Percentiles rank a stretch among this genome's conserved stretches.
Conservation (phyloP, 2,329 filamentous ascomycete genomes). For the Phialemoniopsis sp. region DNA sequence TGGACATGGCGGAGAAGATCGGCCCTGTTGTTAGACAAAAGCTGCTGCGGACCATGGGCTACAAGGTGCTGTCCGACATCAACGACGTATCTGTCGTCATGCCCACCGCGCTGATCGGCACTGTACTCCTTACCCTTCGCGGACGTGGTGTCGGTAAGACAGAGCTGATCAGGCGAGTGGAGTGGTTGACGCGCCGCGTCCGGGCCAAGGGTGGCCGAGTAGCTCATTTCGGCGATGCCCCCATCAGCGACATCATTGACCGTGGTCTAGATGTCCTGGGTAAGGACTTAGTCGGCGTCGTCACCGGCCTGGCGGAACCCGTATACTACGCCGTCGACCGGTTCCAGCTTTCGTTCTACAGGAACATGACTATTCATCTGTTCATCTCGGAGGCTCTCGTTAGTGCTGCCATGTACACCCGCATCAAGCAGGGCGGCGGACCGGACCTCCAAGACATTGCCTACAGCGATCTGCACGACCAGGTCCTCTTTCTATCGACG, state of each 20-base stretch:
- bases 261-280: slow-evolving; percentile 89
- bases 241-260: slow-evolving; percentile 78
- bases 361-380: slow-evolving; percentile 98
- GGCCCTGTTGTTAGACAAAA: slow-evolving; percentile 59
- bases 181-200: slow-evolving; percentile 84
- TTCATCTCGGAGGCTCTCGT: slow-evolving; percentile 94
- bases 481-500: slow-evolving; percentile 86
- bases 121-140: slow-evolving; percentile 83
- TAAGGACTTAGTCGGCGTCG: slow-evolving; percentile 77
- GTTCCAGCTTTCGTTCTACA: slow-evolving; percentile 96
- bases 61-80: slow-evolving; percentile 89
- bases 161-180: slow-evolving; percentile 80
- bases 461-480: slow-evolving; percentile 67
- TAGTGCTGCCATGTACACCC: slow-evolving; percentile 84
- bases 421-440: slow-evolving; percentile 86
- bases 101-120: slow-evolving; percentile 95
- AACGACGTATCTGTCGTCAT: slow-evolving; percentile 96
- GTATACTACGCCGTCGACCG: slow-evolving; percentile 94
- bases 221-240: slow-evolving; percentile 82
- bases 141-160: slow-evolving; percentile 86
- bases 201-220: slow-evolving; percentile 85
- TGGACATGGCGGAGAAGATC: slow-evolving; percentile 41
- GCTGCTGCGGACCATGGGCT: slow-evolving; percentile 81
- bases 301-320: slow-evolving; percentile 78
- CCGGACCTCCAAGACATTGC: slow-evolving; percentile 74